Conservation (phyloP, 192 early-diverging fungal genomes). For the Chytriomyces hyalinus region DNA sequence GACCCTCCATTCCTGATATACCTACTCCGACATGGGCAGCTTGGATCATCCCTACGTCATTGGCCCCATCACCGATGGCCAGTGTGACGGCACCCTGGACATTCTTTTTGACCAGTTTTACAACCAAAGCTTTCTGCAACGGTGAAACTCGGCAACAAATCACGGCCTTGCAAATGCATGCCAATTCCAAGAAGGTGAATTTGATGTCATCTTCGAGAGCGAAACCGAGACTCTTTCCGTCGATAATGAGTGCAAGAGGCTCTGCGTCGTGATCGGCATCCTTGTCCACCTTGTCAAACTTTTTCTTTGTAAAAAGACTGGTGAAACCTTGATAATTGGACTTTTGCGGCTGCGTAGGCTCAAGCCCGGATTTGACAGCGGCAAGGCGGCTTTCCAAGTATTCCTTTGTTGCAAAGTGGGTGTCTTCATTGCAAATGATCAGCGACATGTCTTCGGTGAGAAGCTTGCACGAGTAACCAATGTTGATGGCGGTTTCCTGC, state of each 20-base stretch:
- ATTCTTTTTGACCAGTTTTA: conserved; percentile 96
- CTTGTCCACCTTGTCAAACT: conserved; percentile 46
- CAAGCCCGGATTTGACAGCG: conserved; percentile 66
- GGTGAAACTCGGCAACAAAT: conserved; percentile 98
- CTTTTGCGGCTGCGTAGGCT: conserved; percentile 35
- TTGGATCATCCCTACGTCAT: conserved; percentile 99
- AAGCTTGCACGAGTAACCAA: conserved; percentile 95
- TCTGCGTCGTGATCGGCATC: conserved; percentile 40
- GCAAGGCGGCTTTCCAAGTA: conserved; percentile 88
- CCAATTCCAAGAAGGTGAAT: conserved; percentile 84
- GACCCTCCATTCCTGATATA: conserved; percentile 93
- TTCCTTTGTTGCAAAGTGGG: conserved; percentile 89
- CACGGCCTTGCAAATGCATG: conserved; percentile 91
- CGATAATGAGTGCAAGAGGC: conserved; percentile 92
- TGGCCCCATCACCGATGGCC: conserved; percentile 98
- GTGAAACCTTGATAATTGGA: conserved; percentile 27
- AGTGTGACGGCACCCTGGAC: conserved; percentile 81
- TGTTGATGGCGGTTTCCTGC: conserved; percentile 99
- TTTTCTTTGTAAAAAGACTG: conserved; percentile 32
- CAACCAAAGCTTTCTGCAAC: conserved; percentile 96
- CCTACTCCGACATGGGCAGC: conserved; percentile 98
- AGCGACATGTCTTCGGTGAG: conserved; percentile 96
- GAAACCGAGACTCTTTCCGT: conserved; percentile 90
- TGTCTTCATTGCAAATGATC: conserved; percentile 90
- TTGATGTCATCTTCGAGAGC: conserved; percentile 83